Base-by-base conservation (phyloP, 371 early-diverging fungal genomes). In the Dichotomocladium elegans region DNA sequence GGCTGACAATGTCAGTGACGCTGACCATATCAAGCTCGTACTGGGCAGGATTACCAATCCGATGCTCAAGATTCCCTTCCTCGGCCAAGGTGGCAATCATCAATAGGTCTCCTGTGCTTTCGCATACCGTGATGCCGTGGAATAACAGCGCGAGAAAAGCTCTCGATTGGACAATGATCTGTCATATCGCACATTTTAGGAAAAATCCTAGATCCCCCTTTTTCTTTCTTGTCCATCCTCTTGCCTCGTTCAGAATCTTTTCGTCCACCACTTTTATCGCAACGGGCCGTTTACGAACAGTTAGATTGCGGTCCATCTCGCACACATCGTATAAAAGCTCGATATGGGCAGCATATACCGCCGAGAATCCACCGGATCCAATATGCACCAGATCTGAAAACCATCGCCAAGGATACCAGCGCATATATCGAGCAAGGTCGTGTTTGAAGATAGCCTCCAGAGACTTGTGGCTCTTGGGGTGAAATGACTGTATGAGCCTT, bases 381-480 rank as follows among this genome's bases (percentile, higher is more conserved):
- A 68, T 35, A 56, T 66, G 56, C n/a, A 66, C 66, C n/a, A 68
- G 51, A 44, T 72, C 62, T 1, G 72, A 68, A 48, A 72, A 72
- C 68, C 69, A 72, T 19, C 53, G 58, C 68, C 68, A 68, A 21
- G 68, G 69, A 49, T 66, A 72, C 66, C 66, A 72, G 14, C 66
- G 59, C 66, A 72, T 72, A 41, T 66, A 66, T 22, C 53, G 51
- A 24, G 57, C 69, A 21, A 68, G 24, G 14, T 60, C 72, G 49
- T 68, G 55, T 24, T 63, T 51, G 48, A 51, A 66, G 41, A 72
- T 66, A 11, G 59, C 59, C 3, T 41, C 30, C 17, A 72, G 26
- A 4, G 62, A 59, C 31, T 43, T 63, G 29, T 60, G 72, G 25
- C 64, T 57, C 37, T 61, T 63, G 9, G 66, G 57, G 51, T 62